phyloP scores from a whole-genome alignment of 495 filamentous ascomycete species.

The Aspergillus sclerotiicarbonarius region DNA sequence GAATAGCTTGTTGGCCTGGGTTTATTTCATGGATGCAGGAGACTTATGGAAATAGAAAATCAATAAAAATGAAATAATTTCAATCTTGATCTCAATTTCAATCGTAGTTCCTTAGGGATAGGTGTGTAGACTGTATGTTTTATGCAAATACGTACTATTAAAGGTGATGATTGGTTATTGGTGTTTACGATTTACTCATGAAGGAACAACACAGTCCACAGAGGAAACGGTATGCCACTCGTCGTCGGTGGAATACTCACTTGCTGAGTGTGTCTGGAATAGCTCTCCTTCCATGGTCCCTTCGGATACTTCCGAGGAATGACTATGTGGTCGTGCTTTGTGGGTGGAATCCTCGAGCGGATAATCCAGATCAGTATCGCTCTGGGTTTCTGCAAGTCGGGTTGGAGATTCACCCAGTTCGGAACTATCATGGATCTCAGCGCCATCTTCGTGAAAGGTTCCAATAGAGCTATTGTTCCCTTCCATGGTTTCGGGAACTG shows the following conservation, averaged over 20 bases:
- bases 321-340: neutral
- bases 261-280: neutral
- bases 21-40: neutral
- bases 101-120: too few relatives aligned
- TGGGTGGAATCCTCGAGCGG: neutral
- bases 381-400: neutral
- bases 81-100: neutral
- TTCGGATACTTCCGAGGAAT: neutral
- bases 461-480: neutral
- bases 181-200: neutral
- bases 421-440: neutral
- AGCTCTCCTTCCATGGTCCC: neutral
- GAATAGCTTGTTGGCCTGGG: neutral
- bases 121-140: too few relatives aligned
- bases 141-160: neutral
- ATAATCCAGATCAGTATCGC: neutral
- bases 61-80: too few relatives aligned
- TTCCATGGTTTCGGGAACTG: slow-evolving; percentile 4
- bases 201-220: neutral
- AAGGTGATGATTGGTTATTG: too few relatives aligned
- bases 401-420: neutral
- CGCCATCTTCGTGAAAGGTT: slow-evolving; percentile 6
- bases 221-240: neutral
- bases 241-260: neutral
- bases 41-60: too few relatives aligned